Base-by-base conservation (phyloP, 306 rosid genomes). In the Casuarina glauca region DNA sequence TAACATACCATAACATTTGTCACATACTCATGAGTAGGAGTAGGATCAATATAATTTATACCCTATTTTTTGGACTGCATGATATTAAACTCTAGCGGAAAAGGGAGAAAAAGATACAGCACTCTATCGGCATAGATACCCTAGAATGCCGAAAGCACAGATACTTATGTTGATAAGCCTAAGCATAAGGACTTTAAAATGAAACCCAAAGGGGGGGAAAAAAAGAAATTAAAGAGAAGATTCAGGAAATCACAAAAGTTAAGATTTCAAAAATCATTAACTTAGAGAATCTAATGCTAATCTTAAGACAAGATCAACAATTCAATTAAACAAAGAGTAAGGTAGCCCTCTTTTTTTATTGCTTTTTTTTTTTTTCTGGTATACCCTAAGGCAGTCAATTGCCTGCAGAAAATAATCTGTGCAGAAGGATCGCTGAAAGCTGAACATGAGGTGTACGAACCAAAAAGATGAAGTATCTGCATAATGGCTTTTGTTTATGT, bases 281-380 rank as follows among this genome's bases (percentile, higher is more conserved):
- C 55, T 69, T 79, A 8, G 75, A 76, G 86, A 79, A 89, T 83
- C 88, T 55, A 83, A 84, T 85, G 83, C 86, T 73, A 77, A 80
- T 72, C 78, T 44, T 69, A 77, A 42, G 44, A 36, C 43, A 58
- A 74, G 58, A 69, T 75, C 75, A 72, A 81, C 70, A 69, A 71
- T 70, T 43, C 7, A 73, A 81, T 52, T 46, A 80, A 79, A 69
- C 46, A 73, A 69, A 72, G 52, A 68, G 35, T 57, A 60, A 58
- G 6, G 50, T n/a, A 73, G 11, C 50, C 13, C 32, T 26, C 32
- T 26, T 26, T 26, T 26, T 26, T 26, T 26, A 26, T 26, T 26
- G 32, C 32, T 26, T 26, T 26, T 26, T 26, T 26, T 26, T 26
- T 26, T 26, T 26, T 26, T 26, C 32, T 26, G 32, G 32, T 26